Evolutionary conservation across 169 alveolate species (phyloP).

Genomic region (Cryptosporidium ryanae): DNA sequence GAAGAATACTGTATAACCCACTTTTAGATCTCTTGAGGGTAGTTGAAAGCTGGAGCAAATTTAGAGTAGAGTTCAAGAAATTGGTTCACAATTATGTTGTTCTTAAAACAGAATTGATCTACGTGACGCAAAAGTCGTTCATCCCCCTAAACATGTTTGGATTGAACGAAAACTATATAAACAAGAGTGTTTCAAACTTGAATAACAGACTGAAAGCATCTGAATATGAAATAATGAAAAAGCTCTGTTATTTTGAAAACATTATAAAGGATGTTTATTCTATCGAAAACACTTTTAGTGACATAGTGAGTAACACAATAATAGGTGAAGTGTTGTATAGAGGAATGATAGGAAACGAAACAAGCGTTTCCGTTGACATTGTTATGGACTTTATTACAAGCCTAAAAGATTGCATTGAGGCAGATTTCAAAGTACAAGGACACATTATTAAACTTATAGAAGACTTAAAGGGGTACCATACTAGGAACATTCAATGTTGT

Average conservation of each 20-base stretch:
- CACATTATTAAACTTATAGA: conserved; percentile 8
- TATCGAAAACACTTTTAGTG: neutral
- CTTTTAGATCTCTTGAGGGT: conserved; percentile 48
- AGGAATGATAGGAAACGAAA: neutral
- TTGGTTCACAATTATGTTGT: conserved; percentile 31
- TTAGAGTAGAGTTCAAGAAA: conserved; percentile 7
- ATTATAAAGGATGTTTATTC: neutral
- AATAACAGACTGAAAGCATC: neutral
- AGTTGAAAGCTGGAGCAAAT: conserved; percentile 34
- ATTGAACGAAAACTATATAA: conserved; percentile 20
- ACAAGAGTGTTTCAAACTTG: neutral
- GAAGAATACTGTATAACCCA: neutral
- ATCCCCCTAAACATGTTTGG: conserved; percentile 5
- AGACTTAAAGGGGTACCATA: conserved; percentile 17
- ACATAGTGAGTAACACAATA: neutral
- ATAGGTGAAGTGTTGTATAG: no score
- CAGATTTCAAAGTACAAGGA: conserved; percentile 40
- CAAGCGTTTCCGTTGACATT: conserved; percentile 27
- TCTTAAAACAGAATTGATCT: conserved; percentile 17
- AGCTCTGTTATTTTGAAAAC: neutral
- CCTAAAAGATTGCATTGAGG: conserved; percentile 42
- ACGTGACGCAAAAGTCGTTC: conserved; percentile 26
- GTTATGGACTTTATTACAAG: conserved; percentile 26
- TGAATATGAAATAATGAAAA: neutral
- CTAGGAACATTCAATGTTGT: conserved; percentile 31